A percentile compares a stretch with the other conserved stretches of the same genome.
These are phyloP conservation scores for Ilyonectria robusta DNA, from an alignment of 2,329 filamentous ascomycete species.

Conservation along the genomic window DNA sequence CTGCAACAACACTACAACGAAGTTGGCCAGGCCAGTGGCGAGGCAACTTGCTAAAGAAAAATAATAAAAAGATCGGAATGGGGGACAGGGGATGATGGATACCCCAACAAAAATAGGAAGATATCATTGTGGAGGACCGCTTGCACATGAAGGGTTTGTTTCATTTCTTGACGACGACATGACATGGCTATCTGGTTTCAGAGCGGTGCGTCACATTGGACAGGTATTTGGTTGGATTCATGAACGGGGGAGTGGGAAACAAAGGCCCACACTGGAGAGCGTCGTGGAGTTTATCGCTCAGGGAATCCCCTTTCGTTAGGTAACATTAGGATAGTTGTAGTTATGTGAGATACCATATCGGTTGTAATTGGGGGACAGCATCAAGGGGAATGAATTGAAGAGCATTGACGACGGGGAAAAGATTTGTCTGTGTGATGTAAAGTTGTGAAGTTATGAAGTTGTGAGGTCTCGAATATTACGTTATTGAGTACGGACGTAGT, in stretches of 20 bases:
- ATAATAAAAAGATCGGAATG: conserved; percentile 35
- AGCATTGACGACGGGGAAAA: conserved; percentile 5
- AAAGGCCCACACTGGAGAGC: conserved; percentile 25
- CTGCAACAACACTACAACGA: conserved; percentile 13
- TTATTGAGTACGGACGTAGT: not conserved
- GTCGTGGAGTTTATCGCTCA: conserved; percentile 23
- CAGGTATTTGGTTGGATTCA: conserved; percentile 41
- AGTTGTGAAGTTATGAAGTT: not conserved
- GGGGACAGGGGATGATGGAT: conserved; percentile 27
- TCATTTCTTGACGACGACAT: conserved; percentile 51
- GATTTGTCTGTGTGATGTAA: not conserved
- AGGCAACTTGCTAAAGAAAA: conserved; percentile 30
- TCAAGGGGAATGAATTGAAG: conserved; percentile 27
- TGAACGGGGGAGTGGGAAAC: conserved; percentile 32
- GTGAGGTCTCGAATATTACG: not conserved
- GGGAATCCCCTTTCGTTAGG: conserved; percentile 37
- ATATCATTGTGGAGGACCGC: conserved; percentile 29
- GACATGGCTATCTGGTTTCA: conserved; percentile 48
- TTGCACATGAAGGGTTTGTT: conserved; percentile 42
- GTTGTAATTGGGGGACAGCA: conserved; percentile 35
- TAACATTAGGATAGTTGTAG: conserved; percentile 43
- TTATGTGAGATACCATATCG: conserved; percentile 46
- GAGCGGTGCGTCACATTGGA: conserved; percentile 47
- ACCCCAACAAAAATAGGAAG: conserved; percentile 31
- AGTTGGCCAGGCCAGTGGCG: conserved; percentile 27